Conservation (phyloP, 1,139 yeast genomes). For the Tardiomyces depauwii region DNA sequence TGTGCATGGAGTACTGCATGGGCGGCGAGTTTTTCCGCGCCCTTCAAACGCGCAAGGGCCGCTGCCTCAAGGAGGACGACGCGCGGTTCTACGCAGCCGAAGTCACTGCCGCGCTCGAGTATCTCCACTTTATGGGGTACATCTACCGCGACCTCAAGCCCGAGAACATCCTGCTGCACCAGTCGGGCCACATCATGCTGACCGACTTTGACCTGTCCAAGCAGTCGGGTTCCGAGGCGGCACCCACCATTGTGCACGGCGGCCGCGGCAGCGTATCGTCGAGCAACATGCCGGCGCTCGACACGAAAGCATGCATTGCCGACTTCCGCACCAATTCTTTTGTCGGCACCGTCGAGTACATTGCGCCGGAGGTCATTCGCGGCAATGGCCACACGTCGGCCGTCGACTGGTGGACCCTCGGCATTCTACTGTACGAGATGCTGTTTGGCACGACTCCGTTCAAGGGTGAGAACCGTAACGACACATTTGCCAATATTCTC, state of each 20-base stretch:
- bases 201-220: conserved; percentile 94
- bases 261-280: conserved; percentile 22
- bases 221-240: conserved; percentile 60
- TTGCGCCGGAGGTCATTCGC: conserved; percentile 94
- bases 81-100: conserved; percentile 95
- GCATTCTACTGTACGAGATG: conserved; percentile 88
- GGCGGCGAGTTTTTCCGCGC: conserved; percentile 99
- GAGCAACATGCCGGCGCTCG: conserved; percentile 37
- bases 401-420: conserved; percentile 99
- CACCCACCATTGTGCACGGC: conserved; percentile 30
- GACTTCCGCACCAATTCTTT: conserved; percentile 94
- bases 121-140: conserved; percentile 91
- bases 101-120: conserved; percentile 94
- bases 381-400: conserved; percentile 98
- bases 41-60: conserved; percentile 78
- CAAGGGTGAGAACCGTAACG: conserved; percentile 79
- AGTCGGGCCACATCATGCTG: conserved; percentile 95
- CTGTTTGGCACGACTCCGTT: conserved; percentile 92
- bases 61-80: conserved; percentile 77
- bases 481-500: conserved; percentile 78
- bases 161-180: conserved; percentile 84
- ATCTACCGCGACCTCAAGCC: conserved; percentile 94
- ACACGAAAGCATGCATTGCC: conserved; percentile 89
- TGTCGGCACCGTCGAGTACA: conserved; percentile 96
- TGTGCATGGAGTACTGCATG: conserved; percentile 98